Percentiles rank a stretch among this genome's conserved stretches.
phyloP scores from a whole-genome alignment of 345 rosid genomes.

The Syzygium oleosum region DNA sequence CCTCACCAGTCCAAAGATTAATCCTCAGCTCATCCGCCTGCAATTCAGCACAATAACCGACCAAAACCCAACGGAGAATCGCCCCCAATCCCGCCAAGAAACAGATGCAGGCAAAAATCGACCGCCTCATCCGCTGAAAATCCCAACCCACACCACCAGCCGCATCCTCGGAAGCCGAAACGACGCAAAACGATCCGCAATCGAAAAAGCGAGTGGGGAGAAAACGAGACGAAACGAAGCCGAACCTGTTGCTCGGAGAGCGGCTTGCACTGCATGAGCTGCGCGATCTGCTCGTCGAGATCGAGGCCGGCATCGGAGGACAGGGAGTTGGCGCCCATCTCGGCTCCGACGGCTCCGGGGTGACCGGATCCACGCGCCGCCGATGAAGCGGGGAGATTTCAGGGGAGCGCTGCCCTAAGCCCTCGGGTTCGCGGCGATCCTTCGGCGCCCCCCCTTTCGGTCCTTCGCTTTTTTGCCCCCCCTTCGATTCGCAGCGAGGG shows the following conservation, averaged over 20 bases:
- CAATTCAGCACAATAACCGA: not conserved
- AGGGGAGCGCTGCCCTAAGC: not conserved
- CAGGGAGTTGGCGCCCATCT: constrained; percentile 65
- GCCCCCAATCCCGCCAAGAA: not conserved
- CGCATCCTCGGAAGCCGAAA: not conserved
- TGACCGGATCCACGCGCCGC: not conserved
- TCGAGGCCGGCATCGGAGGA: constrained; percentile 52
- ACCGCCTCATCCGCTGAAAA: not conserved
- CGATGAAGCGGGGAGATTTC: not conserved
- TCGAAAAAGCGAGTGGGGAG: not conserved
- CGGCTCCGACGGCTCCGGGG: not conserved
- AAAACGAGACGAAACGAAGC: not conserved
- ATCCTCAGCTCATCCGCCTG: not conserved
- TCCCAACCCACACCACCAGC: not conserved
- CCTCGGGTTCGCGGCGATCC: not conserved
- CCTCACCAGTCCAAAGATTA: not conserved
- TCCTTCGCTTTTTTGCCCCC: not conserved
- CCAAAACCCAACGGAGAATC: not conserved
- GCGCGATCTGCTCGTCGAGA: constrained; percentile 79
- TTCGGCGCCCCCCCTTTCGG: too few species aligned
- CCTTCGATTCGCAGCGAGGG: not conserved
- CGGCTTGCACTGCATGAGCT: constrained; percentile 93
- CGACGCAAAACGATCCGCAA: not conserved
- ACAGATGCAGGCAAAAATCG: not conserved
- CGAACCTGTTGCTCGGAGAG: constrained; percentile 74